A percentile compares a stretch with the other conserved stretches of the same genome.
Evolutionary conservation across 371 early-diverging fungal species (phyloP).

Genomic region (Cladochytrium tenue): DNA sequence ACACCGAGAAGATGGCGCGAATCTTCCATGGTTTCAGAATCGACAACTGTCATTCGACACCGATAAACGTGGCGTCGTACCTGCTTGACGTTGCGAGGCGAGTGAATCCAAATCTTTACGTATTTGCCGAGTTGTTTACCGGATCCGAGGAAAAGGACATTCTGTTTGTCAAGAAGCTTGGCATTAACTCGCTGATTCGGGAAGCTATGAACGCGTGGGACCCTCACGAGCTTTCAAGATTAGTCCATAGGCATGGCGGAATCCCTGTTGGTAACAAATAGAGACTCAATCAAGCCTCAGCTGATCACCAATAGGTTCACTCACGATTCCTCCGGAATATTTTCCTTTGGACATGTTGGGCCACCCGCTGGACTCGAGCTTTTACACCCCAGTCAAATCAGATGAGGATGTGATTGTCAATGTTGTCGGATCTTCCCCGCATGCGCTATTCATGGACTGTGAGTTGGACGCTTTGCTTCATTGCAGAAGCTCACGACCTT

Average conservation of each 20-base stretch:
- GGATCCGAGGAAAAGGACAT: conserved; percentile 90
- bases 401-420: conserved; percentile 53
- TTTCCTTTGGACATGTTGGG: conserved; percentile 54
- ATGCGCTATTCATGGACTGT: conserved; percentile 96
- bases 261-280: conserved; percentile 60
- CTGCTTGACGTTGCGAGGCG: conserved; percentile 84
- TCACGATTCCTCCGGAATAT: conserved; percentile 43
- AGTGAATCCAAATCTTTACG: conserved; percentile 87
- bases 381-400: conserved; percentile 26
- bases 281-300: background rate
- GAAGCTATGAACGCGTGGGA: conserved; percentile 98
- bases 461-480: conserved; percentile 8
- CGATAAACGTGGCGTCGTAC: conserved; percentile 89
- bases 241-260: conserved; percentile 87
- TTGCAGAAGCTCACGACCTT: no score
- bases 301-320: conserved; percentile 29
- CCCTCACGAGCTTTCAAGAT: conserved; percentile 81
- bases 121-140: conserved; percentile 95
- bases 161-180: conserved; percentile 84
- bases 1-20: conserved; percentile 83
- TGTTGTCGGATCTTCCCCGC: conserved; percentile 66
- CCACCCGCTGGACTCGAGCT: conserved; percentile 34
- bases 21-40: conserved; percentile 95
- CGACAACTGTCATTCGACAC: conserved; percentile 98
- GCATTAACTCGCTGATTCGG: conserved; percentile 92